phyloP scores from a whole-genome alignment of 768 basidiomycete genomes.

The Termitomyces titanicus region DNA sequence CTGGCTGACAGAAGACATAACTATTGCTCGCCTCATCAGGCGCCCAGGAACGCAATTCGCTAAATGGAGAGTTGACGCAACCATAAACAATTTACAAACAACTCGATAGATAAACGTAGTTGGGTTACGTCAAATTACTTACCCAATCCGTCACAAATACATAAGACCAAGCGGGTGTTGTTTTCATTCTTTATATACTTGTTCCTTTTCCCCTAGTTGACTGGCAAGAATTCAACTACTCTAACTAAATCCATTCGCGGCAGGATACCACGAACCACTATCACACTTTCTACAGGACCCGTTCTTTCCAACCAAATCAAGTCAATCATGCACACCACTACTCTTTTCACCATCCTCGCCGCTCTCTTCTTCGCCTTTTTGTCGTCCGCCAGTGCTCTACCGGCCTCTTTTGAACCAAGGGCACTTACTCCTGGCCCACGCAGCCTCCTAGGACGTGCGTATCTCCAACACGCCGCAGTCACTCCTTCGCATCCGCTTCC shows the following conservation, averaged over 20 bases:
- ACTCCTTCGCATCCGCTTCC: neutral
- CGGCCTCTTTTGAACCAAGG: constrained; percentile 17
- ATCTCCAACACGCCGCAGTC: constrained; percentile 12
- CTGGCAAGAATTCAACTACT: neutral
- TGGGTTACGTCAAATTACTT: no score
- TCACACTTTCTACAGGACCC: neutral
- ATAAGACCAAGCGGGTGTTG: neutral
- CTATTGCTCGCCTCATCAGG: no score
- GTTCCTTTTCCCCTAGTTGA: neutral
- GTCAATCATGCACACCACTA: constrained; percentile 30
- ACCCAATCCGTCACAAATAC: no score
- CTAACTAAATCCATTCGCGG: neutral
- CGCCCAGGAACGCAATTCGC: neutral
- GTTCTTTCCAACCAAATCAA: constrained; percentile 22
- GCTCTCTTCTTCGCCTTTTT: constrained; percentile 34
- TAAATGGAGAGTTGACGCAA: no score
- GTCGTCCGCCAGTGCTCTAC: constrained; percentile 30
- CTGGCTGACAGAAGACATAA: no score
- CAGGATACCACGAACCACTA: constrained; percentile 11
- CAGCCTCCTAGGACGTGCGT: constrained; percentile 21
- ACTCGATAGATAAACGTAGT: no score
- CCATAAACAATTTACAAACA: no score
- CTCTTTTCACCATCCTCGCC: constrained; percentile 21
- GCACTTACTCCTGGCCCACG: constrained; percentile 7
- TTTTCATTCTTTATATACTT: neutral